Conservation (phyloP, 257 asterid genomes). For the Nicotiana undulata region DNA sequence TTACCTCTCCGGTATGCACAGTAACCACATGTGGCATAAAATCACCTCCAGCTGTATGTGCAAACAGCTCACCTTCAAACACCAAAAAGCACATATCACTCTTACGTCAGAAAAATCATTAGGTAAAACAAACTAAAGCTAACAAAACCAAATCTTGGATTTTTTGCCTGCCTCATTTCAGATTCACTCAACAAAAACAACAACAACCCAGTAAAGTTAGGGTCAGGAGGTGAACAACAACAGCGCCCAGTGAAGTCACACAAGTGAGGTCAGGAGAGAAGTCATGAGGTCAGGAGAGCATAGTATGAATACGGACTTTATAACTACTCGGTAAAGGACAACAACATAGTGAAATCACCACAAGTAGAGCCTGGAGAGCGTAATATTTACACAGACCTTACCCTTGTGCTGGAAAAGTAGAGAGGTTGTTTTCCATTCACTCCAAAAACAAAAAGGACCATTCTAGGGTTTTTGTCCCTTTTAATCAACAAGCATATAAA, state of each 20-base stretch:
- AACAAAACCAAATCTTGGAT: background rate
- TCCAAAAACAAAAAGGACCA: background rate
- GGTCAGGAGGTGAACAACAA: too few relatives aligned
- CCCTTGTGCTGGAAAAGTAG: too few relatives aligned
- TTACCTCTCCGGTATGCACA: conserved; percentile 83
- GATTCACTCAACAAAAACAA: background rate
- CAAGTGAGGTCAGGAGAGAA: too few relatives aligned
- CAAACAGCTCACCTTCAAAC: conserved; percentile 67
- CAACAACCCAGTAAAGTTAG: too few relatives aligned
- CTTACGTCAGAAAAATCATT: background rate
- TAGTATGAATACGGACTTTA: too few relatives aligned
- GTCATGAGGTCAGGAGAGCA: rapidly evolving
- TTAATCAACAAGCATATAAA: background rate
- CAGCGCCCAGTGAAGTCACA: too few relatives aligned
- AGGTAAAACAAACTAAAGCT: background rate
- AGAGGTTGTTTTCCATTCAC: too few relatives aligned
- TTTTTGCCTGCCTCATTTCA: background rate
- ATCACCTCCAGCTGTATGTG: conserved; percentile 80
- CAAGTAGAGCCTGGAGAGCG: rapidly evolving
- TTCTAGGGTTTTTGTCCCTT: background rate
- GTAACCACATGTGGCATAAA: conserved; percentile 83
- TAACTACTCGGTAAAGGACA: too few relatives aligned
- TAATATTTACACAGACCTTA: too few relatives aligned
- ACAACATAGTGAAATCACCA: too few relatives aligned
- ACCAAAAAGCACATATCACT: background rate